phyloP scores from a whole-genome alignment of 345 rosid species.

The Syzygium grande region DNA sequence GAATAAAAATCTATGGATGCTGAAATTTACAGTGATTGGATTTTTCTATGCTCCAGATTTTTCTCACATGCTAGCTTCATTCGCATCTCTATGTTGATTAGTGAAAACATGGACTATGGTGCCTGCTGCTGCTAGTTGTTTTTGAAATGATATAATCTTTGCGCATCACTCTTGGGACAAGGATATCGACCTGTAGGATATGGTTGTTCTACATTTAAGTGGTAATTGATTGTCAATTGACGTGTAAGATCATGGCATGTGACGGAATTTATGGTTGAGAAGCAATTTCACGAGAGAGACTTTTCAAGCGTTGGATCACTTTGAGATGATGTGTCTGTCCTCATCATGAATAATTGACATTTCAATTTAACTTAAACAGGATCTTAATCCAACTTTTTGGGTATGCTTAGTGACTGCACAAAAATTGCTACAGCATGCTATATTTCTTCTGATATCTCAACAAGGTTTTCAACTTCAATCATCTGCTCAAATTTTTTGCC shows the following conservation, averaged over 20 bases:
- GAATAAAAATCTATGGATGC: neutral
- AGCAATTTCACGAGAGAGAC: neutral
- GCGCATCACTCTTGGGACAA: neutral
- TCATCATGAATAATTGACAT: neutral
- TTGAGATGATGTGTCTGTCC: neutral
- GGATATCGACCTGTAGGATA: neutral
- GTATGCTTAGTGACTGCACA: neutral
- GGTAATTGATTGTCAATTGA: neutral
- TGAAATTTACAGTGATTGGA: neutral
- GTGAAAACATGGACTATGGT: neutral
- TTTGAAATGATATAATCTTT: neutral
- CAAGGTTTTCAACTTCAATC: neutral
- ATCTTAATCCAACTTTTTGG: neutral
- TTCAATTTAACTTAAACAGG: neutral
- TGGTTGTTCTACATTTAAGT: neutral
- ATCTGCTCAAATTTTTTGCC: neutral
- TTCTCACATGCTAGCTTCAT: neutral
- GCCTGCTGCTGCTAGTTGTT: neutral
- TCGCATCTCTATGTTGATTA: neutral
- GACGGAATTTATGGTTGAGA: neutral
- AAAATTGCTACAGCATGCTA: neutral
- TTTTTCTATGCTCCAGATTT: neutral
- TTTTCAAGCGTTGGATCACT: neutral
- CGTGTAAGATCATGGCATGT: neutral
- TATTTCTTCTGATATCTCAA: neutral